Conservation (phyloP, 2,329 filamentous ascomycete species). For the Helotiales sp. region DNA sequence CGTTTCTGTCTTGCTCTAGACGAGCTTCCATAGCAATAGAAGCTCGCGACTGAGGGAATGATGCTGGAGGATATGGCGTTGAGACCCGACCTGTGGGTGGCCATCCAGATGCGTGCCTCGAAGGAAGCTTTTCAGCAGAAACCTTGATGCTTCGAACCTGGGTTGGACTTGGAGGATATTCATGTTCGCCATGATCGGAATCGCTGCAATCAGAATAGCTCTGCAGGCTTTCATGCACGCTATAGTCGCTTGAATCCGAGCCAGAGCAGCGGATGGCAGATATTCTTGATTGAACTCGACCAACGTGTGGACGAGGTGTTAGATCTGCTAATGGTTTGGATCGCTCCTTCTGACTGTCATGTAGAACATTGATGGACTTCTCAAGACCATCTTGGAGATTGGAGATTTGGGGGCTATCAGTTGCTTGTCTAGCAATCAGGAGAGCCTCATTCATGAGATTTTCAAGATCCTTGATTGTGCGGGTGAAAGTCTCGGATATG, state of each 20-base stretch:
- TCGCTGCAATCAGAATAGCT: conserved; percentile 33
- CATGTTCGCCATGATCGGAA: conserved; percentile 27
- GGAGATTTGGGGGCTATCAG: conserved; percentile 35
- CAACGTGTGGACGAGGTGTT: neutral
- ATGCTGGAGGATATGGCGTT: conserved; percentile 28
- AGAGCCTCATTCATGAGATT: conserved; percentile 45
- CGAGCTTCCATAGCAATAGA: conserved; percentile 10
- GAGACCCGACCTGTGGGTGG: conserved; percentile 27
- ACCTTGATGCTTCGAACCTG: conserved; percentile 6
- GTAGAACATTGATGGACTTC: conserved; percentile 31
- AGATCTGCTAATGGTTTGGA: conserved; percentile 3
- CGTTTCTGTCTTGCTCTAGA: conserved; percentile 13
- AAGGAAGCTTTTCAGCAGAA: conserved; percentile 4
- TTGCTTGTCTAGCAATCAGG: conserved; percentile 44
- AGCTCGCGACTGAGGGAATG: conserved; percentile 17
- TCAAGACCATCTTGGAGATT: conserved; percentile 31
- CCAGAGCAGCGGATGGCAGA: conserved; percentile 18
- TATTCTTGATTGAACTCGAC: neutral
- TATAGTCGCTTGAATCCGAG: conserved; percentile 29
- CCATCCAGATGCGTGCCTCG: conserved; percentile 17
- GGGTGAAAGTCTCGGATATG: conserved; percentile 41
- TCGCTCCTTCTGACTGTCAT: conserved; percentile 26
- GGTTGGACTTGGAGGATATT: neutral
- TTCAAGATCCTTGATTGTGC: conserved; percentile 45
- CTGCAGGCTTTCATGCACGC: conserved; percentile 39